Evolutionary conservation across 352 stramenopile genomes (phyloP), one percentile per base, ranked within the genome.

Genomic region (Pythium guiyangense): DNA sequence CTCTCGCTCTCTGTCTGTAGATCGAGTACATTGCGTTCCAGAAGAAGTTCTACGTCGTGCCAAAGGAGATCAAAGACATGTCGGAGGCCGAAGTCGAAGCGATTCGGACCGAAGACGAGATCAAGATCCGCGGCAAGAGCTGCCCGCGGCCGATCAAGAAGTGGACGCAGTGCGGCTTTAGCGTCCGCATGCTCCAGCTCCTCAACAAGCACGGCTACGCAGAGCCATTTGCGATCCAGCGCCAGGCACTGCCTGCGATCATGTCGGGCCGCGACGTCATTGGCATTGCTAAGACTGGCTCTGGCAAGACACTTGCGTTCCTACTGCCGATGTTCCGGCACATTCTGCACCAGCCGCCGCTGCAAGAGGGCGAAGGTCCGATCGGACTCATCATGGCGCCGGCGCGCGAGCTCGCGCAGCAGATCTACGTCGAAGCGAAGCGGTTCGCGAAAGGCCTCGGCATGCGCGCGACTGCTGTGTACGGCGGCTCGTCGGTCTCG

Each of bases 211-310:
- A 97, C 59, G 84, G 84, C 1, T 99, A 98, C 64, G 63, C 75
- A 3, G 86, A 96, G 50, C 98, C 98, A 4, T 99, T 99, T 71
- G 85, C 97, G 0, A 98, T 99, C 56, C 98, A 99, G 66, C 84
- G 92, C 25, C 97, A 98, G 70, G 86, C 91, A 3, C 66, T 99
- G 20, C 98, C 98, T 34, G 97, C 94, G 18, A 98, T 99, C 61
- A 99, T 99, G 97, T 93, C 89, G 0, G 98, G 98, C 15, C 80
- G 98, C 39, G 98, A 99, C 73, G 93, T 99, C 3, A 99, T 99
- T 64, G 97, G 96, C 15, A 98, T 99, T 60, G 97, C 98, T 6
- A 99, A 99, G 69, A 98, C 96, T 20, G 96, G 96, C 10, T 97
- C 88, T 2, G 88, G 88, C 47, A 97, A 97, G 61, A 96, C 88